Evolutionary conservation across 176 grass and related monocot species (phyloP).

Genomic region (Stipa capillata): DNA sequence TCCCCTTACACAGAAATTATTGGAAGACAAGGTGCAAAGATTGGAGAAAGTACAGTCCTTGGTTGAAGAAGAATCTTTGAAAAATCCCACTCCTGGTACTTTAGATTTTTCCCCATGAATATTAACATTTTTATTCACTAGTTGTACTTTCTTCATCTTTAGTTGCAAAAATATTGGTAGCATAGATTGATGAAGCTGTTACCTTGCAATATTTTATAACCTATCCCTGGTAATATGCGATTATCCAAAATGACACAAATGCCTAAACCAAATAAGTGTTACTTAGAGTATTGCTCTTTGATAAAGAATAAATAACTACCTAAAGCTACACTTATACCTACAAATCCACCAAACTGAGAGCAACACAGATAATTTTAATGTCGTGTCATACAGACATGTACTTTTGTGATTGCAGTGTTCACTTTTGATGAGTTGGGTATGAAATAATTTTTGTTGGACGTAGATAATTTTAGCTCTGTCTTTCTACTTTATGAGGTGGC

Average conservation of each 20-base stretch:
- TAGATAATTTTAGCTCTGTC: background rate
- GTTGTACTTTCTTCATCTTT: background rate
- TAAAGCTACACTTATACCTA: background rate
- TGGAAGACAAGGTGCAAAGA: slow-evolving; percentile 54
- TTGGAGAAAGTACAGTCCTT: slow-evolving; percentile 66
- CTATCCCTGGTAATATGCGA: background rate
- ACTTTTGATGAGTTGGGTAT: background rate
- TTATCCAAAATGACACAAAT: background rate
- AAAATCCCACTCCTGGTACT: slow-evolving; percentile 74
- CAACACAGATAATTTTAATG: background rate
- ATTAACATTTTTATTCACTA: background rate
- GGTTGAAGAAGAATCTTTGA: slow-evolving; percentile 73
- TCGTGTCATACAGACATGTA: background rate
- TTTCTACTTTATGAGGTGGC: background rate
- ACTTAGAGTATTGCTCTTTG: background rate
- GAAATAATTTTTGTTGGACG: background rate
- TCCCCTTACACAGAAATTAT: slow-evolving; percentile 25
- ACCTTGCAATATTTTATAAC: slow-evolving; percentile 9
- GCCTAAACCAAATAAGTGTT: background rate
- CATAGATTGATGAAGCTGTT: slow-evolving; percentile 9
- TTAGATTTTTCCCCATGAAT: background rate
- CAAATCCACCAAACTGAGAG: background rate
- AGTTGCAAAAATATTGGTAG: background rate
- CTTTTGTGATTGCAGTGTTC: background rate
- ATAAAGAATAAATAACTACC: background rate